A percentile compares a stretch with the other conserved stretches of the same genome.
Evolutionary conservation across 257 asterid species (phyloP).

Genomic region (Nicotiana tabacum): DNA sequence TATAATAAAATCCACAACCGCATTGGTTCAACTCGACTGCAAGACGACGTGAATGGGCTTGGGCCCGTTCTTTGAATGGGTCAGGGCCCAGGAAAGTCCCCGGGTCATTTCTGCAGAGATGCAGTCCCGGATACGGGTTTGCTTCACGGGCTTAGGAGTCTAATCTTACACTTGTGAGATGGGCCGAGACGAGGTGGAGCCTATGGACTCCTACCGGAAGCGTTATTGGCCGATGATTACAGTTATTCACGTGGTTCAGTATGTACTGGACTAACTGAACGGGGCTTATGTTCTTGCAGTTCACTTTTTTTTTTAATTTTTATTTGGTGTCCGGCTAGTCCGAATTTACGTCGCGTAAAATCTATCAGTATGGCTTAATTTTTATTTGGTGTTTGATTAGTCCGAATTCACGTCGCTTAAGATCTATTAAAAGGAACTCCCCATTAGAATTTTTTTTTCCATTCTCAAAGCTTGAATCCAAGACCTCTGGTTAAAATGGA

Average conservation of each 20-base stretch:
- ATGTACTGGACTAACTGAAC: background rate
- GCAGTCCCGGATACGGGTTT: background rate
- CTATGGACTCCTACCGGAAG: background rate
- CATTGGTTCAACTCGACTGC: accelerated
- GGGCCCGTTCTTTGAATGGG: background rate
- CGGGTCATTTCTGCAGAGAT: conserved; percentile 11
- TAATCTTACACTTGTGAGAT: background rate
- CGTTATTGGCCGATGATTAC: background rate
- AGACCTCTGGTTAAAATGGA: too few species aligned
- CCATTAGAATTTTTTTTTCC: too few species aligned
- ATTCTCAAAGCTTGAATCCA: too few species aligned
- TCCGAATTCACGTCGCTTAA: too few species aligned
- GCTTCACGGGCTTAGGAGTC: background rate
- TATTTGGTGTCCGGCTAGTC: too few species aligned
- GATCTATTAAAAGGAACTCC: too few species aligned
- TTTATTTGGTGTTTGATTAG: background rate
- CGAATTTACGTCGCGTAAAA: too few species aligned
- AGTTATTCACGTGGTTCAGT: conserved; percentile 6
- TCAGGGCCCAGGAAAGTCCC: conserved; percentile 6
- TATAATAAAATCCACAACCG: background rate
- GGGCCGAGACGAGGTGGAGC: conserved; percentile 14
- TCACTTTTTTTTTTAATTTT: background rate
- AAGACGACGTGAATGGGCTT: background rate
- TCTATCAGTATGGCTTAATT: background rate
- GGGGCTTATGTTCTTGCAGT: conserved; percentile 9